Evolutionary conservation across 208 protist species (phyloP), one percentile per base, ranked within the genome.

Genomic region (Endotrypanum monterogeii): DNA sequence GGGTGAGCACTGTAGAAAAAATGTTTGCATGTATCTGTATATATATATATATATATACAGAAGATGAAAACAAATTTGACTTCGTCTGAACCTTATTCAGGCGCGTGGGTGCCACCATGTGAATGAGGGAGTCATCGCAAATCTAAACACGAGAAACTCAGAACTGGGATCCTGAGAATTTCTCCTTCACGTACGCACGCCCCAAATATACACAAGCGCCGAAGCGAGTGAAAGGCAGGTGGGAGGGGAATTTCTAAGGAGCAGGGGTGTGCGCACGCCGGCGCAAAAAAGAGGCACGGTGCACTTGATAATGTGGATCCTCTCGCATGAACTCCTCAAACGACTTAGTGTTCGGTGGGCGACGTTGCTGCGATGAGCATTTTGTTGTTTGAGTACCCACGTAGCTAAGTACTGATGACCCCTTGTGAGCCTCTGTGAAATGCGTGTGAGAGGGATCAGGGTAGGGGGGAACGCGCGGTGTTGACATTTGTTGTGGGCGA

Each of bases 271-370:
- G 52, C 6, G 69, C 39, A 14, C 65, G 69, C 9, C 51, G 70
- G 50, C 61, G 65, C 58, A 83, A 37, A 12, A 67, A 78, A 7
- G 71, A 46, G 25, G 73, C 76, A 16, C 79, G 69, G 25, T 84
- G 78, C 62, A 94, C 73, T 25, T 83, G 77, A 57, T 89, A 94
- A 16, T 72, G 76, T 48, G 90, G 83, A 50, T 89, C 83, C 67
- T 91, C 82, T 30, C 86, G 65, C 90, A 94, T 94, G 75, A 89
- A 94, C 30, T 89, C 85, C 44, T 94, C 90, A 83, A 91, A 94
- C 8, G 76, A 83, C 46, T 78, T 72, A 35, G 56, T 71, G 7
- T 67, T 76, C 5, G 44, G 61, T 3, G 18, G 54, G 35, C 32
- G 28, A 28, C 5, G 58, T 4, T 37, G 41, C 35, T 58, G 67